Percentiles rank a stretch among this genome's conserved stretches.
phyloP scores from a whole-genome alignment of 306 rosid genomes.

The Urtica urens region DNA sequence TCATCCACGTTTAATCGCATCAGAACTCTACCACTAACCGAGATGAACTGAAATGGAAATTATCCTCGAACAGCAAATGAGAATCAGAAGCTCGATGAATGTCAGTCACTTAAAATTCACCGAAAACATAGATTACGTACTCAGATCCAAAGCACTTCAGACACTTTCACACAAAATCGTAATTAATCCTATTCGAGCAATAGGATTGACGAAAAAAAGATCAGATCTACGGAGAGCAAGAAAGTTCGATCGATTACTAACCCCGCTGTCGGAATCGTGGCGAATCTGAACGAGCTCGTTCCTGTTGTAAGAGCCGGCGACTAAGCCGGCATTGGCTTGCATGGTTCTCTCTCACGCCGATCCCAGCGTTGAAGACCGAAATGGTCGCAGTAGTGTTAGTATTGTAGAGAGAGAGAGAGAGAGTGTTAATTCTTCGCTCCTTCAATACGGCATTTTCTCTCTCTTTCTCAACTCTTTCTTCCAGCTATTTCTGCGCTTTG shows the following conservation, averaged over 20 bases:
- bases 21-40: no score
- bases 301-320: constrained; percentile 87
- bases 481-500: no score
- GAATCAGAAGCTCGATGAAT: no score
- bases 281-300: constrained; percentile 95
- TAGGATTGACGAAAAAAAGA: neutral
- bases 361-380: no score
- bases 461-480: no score
- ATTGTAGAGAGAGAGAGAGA: constrained; percentile 1
- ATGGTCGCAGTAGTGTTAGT: constrained; percentile 3
- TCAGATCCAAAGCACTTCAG: neutral
- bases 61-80: no score
- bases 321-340: constrained; percentile 89
- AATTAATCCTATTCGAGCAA: neutral
- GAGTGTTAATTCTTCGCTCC: constrained; percentile 31
- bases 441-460: constrained; percentile 56
- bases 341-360: constrained; percentile 21
- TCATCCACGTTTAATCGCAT: no score
- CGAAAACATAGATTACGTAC: no score
- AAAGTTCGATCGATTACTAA: constrained; percentile 22
- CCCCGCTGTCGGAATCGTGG: constrained; percentile 86
- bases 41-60: no score
- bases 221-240: constrained; percentile 20
- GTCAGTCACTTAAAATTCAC: no score
- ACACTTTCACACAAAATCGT: neutral